phyloP scores from a whole-genome alignment of 768 basidiomycete species.

The Pisolithus orientalis region DNA sequence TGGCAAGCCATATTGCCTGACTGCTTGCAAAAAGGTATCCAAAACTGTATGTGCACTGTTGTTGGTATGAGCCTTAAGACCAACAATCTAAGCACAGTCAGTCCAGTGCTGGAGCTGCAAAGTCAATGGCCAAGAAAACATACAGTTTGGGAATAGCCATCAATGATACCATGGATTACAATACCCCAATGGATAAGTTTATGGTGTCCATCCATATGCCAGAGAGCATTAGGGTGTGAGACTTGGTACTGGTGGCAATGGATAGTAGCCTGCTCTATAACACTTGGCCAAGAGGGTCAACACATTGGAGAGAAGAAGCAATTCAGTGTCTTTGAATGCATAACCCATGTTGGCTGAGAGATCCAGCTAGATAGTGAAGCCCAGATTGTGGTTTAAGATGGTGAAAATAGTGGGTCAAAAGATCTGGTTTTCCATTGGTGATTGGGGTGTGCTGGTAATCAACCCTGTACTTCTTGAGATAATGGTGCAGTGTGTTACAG shows the following conservation, averaged over 20 bases:
- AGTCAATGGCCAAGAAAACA: background rate
- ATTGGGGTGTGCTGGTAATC: conserved; percentile 10
- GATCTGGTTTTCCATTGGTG: conserved; percentile 14
- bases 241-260: background rate
- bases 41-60: conserved; percentile 14
- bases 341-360: background rate
- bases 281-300: background rate
- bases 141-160: conserved; percentile 33
- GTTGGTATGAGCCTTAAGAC: conserved; percentile 16
- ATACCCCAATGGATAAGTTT: conserved; percentile 32
- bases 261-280: background rate
- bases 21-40: conserved; percentile 8
- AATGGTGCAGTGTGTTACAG: conserved; percentile 10
- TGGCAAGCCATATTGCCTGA: conserved; percentile 15
- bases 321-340: background rate
- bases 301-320: background rate
- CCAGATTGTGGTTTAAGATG: conserved; percentile 6
- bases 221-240: background rate
- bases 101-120: too few species aligned
- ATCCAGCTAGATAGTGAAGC: conserved; percentile 5
- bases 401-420: conserved; percentile 7
- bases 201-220: conserved; percentile 22
- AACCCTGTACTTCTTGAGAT: conserved; percentile 10
- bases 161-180: conserved; percentile 31
- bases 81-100: too few species aligned